phyloP scores from a whole-genome alignment of 345 rosid genomes.

The Tarenaya hassleriana region DNA sequence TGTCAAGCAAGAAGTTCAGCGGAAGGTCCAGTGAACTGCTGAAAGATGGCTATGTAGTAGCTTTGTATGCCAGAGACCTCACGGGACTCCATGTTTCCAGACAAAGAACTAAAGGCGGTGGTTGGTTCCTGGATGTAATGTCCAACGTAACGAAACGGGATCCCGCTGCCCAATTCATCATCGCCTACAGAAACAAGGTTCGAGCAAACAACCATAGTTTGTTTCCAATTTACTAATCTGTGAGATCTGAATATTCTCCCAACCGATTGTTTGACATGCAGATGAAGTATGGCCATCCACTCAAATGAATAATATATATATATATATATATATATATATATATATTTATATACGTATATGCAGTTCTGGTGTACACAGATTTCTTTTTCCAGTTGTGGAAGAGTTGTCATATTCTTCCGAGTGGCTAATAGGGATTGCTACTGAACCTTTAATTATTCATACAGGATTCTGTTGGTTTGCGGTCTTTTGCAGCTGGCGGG shows the following conservation, averaged over 20 bases:
- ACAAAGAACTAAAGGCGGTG: conserved; percentile 93
- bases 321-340: too few species aligned
- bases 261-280: too few species aligned
- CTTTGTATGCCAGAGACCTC: conserved; percentile 70
- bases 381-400: background rate
- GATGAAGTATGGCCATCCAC: too few species aligned
- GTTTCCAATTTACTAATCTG: too few species aligned
- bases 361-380: background rate
- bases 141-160: conserved; percentile 88
- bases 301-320: too few species aligned
- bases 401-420: background rate
- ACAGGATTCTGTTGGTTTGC: conserved; percentile 93
- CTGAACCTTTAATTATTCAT: too few species aligned
- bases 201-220: too few species aligned
- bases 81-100: conserved; percentile 76
- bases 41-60: conserved; percentile 88
- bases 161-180: conserved; percentile 97
- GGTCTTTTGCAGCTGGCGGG: conserved; percentile 99
- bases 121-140: conserved; percentile 91
- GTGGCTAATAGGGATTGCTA: too few species aligned
- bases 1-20: conserved; percentile 44
- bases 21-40: conserved; percentile 54
- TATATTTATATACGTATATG: too few species aligned
- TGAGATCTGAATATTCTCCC: background rate
- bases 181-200: conserved; percentile 83